phyloP scores from a whole-genome alignment of 805 yeast genomes.

The Priceomyces medius region DNA sequence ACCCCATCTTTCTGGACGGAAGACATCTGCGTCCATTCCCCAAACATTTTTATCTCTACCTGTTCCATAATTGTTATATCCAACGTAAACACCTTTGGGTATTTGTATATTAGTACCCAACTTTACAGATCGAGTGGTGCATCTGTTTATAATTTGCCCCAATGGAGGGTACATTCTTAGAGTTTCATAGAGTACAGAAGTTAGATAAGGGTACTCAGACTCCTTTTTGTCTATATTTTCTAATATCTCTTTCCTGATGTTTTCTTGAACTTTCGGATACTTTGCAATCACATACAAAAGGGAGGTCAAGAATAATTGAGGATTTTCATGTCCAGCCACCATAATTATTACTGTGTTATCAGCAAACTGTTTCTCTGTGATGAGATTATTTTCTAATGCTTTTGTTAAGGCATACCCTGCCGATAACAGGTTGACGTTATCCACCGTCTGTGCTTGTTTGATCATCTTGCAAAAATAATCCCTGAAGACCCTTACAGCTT shows the following conservation, averaged over 20 bases:
- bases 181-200: constrained; percentile 44
- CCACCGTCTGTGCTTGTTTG: constrained; percentile 14
- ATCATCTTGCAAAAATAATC: constrained; percentile 33
- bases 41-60: constrained; percentile 46
- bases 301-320: constrained; percentile 51
- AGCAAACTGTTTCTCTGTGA: constrained; percentile 46
- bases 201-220: constrained; percentile 23
- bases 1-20: constrained; percentile 57
- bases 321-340: constrained; percentile 67
- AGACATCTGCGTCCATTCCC: constrained; percentile 45
- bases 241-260: constrained; percentile 21
- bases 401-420: constrained; percentile 43
- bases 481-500: constrained; percentile 44
- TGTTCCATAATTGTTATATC: constrained; percentile 54
- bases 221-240: constrained; percentile 5
- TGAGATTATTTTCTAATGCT: constrained; percentile 34
- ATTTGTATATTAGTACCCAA: constrained; percentile 44
- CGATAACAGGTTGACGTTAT: constrained; percentile 26
- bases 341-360: constrained; percentile 56
- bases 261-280: constrained; percentile 30
- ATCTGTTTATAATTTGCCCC: constrained; percentile 54
- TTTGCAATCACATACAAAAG: constrained; percentile 48
- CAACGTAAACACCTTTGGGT: constrained; percentile 53
- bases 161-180: constrained; percentile 55
- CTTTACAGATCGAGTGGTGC: constrained; percentile 34